Evolutionary conservation across 768 basidiomycete species (phyloP).

Genomic region (Boletus subparvulus): DNA sequence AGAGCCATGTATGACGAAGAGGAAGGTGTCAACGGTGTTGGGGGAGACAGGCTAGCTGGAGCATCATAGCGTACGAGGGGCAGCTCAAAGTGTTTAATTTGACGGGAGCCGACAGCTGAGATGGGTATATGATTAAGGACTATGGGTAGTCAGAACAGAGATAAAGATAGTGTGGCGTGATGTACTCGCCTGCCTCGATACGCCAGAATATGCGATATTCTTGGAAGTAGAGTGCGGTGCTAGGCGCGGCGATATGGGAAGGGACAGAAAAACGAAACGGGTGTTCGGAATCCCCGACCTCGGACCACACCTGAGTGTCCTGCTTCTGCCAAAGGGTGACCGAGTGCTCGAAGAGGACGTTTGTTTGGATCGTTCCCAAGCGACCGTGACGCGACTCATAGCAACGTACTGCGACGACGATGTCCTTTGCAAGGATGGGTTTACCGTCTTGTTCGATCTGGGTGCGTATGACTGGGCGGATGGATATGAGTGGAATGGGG

Average conservation of each 20-base stretch:
- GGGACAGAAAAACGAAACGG: constrained; percentile 75
- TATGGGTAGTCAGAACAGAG: constrained; percentile 31
- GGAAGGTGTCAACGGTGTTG: constrained; percentile 36
- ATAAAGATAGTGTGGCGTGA: background rate
- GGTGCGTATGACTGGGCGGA: constrained; percentile 60
- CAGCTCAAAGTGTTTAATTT: constrained; percentile 70
- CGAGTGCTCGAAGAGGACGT: constrained; percentile 66
- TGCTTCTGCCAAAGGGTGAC: constrained; percentile 70
- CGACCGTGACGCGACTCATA: constrained; percentile 75
- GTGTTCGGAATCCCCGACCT: constrained; percentile 63
- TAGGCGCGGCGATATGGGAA: constrained; percentile 58
- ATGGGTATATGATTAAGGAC: constrained; percentile 70
- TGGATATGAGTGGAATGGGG: background rate
- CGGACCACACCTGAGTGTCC: constrained; percentile 52
- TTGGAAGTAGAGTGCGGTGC: constrained; percentile 64
- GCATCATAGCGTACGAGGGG: constrained; percentile 69
- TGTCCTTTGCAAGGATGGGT: constrained; percentile 60
- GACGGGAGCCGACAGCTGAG: constrained; percentile 62
- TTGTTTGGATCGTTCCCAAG: constrained; percentile 55
- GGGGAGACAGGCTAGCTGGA: constrained; percentile 41
- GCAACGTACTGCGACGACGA: constrained; percentile 77
- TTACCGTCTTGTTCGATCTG: constrained; percentile 69
- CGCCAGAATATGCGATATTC: constrained; percentile 82
- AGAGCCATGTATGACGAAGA: constrained; percentile 40
- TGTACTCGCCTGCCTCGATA: constrained; percentile 70